Base-by-base conservation (phyloP, 2,329 filamentous ascomycete species). In the Microthyrium microscopicum region DNA sequence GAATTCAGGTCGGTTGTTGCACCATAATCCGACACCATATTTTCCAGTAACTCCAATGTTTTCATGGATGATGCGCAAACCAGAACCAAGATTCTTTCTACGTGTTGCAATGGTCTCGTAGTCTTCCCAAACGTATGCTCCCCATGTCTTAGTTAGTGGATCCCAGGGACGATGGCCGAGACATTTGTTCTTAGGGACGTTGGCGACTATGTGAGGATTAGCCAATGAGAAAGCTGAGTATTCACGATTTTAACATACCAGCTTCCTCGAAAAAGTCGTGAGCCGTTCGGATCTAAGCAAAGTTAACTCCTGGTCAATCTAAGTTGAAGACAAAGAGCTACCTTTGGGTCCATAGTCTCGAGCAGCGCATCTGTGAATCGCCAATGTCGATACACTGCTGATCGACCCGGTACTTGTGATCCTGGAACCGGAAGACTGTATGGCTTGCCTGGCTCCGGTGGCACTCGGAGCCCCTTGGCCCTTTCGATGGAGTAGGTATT, bases 1-100 rank as follows among this genome's bases (percentile, higher is more conserved):
- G 83, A 82, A 92, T 56, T 92, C 81, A 0, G 82, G 76, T 39
- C 82, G 68, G 56, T 91, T 91, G 54, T 83, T 78, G 47, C 79
- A 81, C 82, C 82, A 92, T 31, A 92, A 57, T 16, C 82, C 83
- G 41, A 91, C 64, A 34, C 77, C 80, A 50, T 79, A 77, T 30
- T 66, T 58, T 4, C 64, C 69, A 9, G 64, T 66, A 28, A 87
- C 64, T 33, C 81, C 80, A 40, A 72, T 62, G 46, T 72, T 66
- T 50, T 77, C 68, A 55, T 92, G 81, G 43, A 95, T 58, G 55
- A 89, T 77, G 25, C 85, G 75, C 30, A 95, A 56, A 38, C 87
- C 89, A 25, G 77, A 78, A 41, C 89, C 89, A 44, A 94, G 70
- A 53, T 89, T 81, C 50, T 77, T 78, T 49, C 81, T 73, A 50